Base-by-base conservation (phyloP, 164 flowering plant genomes). In the Malania oleifera region DNA sequence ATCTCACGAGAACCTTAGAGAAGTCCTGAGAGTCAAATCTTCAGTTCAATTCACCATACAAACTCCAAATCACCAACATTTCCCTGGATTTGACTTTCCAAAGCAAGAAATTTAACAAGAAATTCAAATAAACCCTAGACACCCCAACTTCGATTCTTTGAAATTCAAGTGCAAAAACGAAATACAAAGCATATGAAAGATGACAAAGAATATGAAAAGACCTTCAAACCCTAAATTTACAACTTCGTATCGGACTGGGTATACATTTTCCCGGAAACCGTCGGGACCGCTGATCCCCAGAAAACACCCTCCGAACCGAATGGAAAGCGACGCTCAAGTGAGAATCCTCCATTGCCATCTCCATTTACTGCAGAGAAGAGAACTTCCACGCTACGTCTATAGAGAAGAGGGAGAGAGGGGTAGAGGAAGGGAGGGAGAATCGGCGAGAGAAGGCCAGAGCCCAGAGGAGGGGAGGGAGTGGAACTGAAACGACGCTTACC, bases 331-430 rank as follows among this genome's bases (percentile, higher is more conserved):
- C 52, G 28, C 17, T 37, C 38, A 63, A 57, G 64, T 54, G 25
- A 52, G 77, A 74, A 45, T 69, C 68, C 60, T 63, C 81, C 72
- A 73, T 69, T 10, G 58, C 54, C 76, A 78, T 70, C 62, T 74
- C 81, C 82, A 80, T 80, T 65, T 38, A 62, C 27, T 23, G 19
- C 45, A 61, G 18, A 35, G 35, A 35, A 24, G 6, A 11, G 41
- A 11, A 38, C 1, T 38, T 38, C 41, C 14, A 9, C 7, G 9
- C 37, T 31, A 9, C 37, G 37, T 5, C 8, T 38, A 11, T 11
- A 38, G 41, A 38, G 41, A 38, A 38, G 41, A 5, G 41, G 13
- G 41, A 38, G 41, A 38, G 41, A 38, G 41, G 13, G 41, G 13
- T 5, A 38, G 41, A 38, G 41, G 14, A 11, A 12, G 41, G 14